phyloP scores from a whole-genome alignment of 305 asterid genomes.

The Fraxinus angustifolia region DNA sequence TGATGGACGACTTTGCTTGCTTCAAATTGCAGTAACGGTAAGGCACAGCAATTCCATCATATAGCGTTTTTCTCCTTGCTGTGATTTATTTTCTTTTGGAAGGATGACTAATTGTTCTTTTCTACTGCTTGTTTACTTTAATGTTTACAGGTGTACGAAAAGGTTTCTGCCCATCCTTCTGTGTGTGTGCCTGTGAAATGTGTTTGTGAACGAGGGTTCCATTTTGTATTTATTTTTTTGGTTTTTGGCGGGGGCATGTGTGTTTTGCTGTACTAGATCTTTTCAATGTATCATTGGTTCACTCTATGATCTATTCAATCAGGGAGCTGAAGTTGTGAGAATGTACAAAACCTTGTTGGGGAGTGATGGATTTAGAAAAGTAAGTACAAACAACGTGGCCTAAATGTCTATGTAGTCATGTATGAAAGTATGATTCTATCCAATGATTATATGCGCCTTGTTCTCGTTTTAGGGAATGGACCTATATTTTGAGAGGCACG shows the following conservation, averaged over 20 bases:
- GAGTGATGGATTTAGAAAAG: conserved; percentile 84
- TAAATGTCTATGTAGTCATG: neutral
- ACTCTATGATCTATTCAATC: conserved; percentile 23
- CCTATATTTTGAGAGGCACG: conserved; percentile 86
- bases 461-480: conserved; percentile 75
- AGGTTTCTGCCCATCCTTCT: conserved; percentile 34
- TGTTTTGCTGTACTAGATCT: neutral
- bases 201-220: neutral
- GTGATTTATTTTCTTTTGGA: conserved; percentile 4
- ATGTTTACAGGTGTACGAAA: conserved; percentile 60
- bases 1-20: conserved; percentile 28
- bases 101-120: conserved; percentile 23
- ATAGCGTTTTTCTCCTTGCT: conserved; percentile 1
- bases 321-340: conserved; percentile 99
- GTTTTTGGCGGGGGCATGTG: neutral
- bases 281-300: conserved; percentile 3
- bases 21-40: conserved; percentile 66
- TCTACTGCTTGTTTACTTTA: conserved; percentile 16
- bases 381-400: conserved; percentile 21
- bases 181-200: neutral
- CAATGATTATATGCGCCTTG: neutral
- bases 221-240: neutral
- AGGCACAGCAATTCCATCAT: conserved; percentile 14
- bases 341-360: conserved; percentile 93
- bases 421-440: neutral